Base-by-base conservation (phyloP, 352 stramenopile genomes). In the Phytophthora palmivora region DNA sequence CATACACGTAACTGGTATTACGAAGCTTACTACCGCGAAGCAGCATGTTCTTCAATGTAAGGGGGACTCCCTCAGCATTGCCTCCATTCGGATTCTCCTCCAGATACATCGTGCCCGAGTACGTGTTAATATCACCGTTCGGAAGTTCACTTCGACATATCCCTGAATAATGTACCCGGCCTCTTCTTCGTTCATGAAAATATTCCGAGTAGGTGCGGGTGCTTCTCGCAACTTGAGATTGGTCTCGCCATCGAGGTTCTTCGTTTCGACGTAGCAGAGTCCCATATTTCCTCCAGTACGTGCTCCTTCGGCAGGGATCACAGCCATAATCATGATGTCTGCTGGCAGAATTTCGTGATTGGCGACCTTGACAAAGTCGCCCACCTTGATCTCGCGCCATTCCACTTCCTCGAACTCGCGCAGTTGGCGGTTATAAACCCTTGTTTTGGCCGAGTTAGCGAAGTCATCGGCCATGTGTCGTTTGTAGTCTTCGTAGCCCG, bases 31-130 rank as follows among this genome's bases (percentile, higher is more conserved):
- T 95, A 8, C 92, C 94, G 8, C 94, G 86, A 48, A 97, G 75
- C 5, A 98, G 70, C 67, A 98, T 90, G 64, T 98, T 97, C 51
- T 95, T 92, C 15, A 94, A 53, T n/a, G 74, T 58, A 16, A 95
- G 72, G 4, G 83, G 79, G 14, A 94, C 51, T 0, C 79, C 82
- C 5, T 72, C 63, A 12, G 80, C 67, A 8, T 39, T 65, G 14
- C 54, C 53, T 19, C 66, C 69, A 41, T 69, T 76, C 15, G 77
- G 72, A 41, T 82, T 78, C 15, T 86, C 76, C 37, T 89, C 74
- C 9, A 92, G 49, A 43, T 84, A 88, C 7, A 94, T 42, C 0
- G 85, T 91, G 19, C 87, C 87, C 28, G 78, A 89, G 58, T 92
- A 93, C 21, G 73, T 69, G 50, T 93, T 91, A 48, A 95, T 95